Conservation (phyloP, 2,329 filamentous ascomycete species). For the Aureobasidium subglaciale region DNA sequence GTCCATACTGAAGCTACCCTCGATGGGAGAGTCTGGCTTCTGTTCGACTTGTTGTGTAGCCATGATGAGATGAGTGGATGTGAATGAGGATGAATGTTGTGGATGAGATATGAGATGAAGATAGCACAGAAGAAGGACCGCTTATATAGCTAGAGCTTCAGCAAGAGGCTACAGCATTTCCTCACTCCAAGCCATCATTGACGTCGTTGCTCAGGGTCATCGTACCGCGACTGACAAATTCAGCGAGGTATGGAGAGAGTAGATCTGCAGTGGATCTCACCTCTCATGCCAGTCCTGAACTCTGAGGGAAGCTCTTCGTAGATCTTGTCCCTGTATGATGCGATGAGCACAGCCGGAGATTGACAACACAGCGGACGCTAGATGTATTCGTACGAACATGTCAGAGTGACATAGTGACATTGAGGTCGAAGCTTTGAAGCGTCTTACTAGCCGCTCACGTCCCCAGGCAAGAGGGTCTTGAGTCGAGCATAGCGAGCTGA, state of each 20-base stretch:
- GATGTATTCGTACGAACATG: neutral
- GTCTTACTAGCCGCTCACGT: neutral
- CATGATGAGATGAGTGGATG: neutral
- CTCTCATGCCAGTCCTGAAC: neutral
- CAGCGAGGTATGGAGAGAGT: neutral
- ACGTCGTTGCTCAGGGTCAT: neutral
- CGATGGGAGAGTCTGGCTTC: neutral
- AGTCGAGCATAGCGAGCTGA: too few relatives aligned
- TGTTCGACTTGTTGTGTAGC: neutral
- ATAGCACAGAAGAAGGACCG: neutral
- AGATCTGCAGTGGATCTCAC: slow-evolving; percentile 1
- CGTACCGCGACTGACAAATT: neutral
- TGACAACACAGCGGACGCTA: neutral
- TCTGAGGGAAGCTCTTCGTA: neutral
- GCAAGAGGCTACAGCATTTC: neutral
- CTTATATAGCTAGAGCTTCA: neutral
- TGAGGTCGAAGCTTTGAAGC: neutral
- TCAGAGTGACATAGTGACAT: neutral
- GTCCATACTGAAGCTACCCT: slow-evolving; percentile 2
- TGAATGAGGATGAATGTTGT: neutral
- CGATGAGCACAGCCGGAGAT: neutral
- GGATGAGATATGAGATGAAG: neutral
- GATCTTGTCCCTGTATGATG: neutral
- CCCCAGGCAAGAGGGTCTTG: too few relatives aligned
- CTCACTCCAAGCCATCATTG: neutral